Evolutionary conservation across 148 eudicot species (phyloP).

Genomic region (Bassia scoparia): DNA sequence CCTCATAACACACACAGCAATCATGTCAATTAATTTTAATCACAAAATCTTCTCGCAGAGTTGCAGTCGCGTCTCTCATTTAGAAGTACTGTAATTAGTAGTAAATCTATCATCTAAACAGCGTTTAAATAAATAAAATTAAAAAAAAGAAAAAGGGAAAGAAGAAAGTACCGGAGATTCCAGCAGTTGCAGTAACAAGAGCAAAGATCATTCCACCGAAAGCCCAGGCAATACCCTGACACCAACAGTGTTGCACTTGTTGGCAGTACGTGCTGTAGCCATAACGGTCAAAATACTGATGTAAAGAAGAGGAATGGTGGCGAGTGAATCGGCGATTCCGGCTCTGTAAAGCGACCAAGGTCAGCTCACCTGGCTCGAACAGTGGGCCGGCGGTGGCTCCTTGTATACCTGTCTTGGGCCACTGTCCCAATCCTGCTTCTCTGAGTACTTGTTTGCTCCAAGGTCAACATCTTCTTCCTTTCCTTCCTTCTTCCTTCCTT

Average conservation of each 20-base stretch:
- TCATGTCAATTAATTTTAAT: too few species aligned
- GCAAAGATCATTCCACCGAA: slow-evolving; percentile 66
- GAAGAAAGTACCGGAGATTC: slow-evolving; percentile 42
- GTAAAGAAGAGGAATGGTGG: slow-evolving; percentile 48
- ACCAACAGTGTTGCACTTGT: slow-evolving; percentile 47
- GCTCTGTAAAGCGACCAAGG: slow-evolving; percentile 58
- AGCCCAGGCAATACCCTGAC: slow-evolving; percentile 64
- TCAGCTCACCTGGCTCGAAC: slow-evolving; percentile 47
- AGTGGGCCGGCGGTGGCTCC: slow-evolving; percentile 57
- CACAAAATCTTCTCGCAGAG: too few species aligned
- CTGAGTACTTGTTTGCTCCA: slow-evolving; percentile 61
- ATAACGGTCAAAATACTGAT: slow-evolving; percentile 48
- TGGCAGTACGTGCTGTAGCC: slow-evolving; percentile 36
- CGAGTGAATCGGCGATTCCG: slow-evolving; percentile 54
- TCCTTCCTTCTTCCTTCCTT: slow-evolving; percentile 33
- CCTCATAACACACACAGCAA: too few species aligned
- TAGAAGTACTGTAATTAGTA: background rate
- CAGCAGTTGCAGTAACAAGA: slow-evolving; percentile 59
- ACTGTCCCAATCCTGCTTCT: slow-evolving; percentile 64
- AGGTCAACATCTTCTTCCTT: slow-evolving; percentile 57
- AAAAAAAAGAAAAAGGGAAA: background rate
- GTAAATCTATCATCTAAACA: too few species aligned
- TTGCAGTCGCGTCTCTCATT: background rate
- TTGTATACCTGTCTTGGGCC: slow-evolving; percentile 71
- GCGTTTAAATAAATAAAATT: too few species aligned